Evolutionary conservation across 768 basidiomycete species (phyloP), one percentile per base, ranked within the genome.

Genomic region (Mycena capillaripes): DNA sequence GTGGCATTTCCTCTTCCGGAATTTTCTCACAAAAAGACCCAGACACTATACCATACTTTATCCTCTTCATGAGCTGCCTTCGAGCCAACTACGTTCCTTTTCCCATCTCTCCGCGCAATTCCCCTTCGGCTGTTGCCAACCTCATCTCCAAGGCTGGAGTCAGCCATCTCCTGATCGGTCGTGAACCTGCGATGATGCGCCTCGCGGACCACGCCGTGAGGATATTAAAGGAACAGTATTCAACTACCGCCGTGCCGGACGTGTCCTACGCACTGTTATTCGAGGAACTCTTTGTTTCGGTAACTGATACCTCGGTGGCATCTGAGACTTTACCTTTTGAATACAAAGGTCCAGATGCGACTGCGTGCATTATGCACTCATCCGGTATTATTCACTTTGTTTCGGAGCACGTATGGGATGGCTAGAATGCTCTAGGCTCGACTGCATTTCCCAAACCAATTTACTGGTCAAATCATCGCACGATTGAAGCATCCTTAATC

Each of bases 51-150:
- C 71, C 81, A 10, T 77, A 82, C 52, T 81, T 83, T 36, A 80
- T 78, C 5, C 53, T 76, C 25, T 58, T 79, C 53, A 68, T 81
- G 21, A 81, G 82, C 10, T 77, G 84, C 48, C 63, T 84, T 0
- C 75, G 83, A 9, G 82, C 85, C n/a, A 85, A 84, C 38, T 80
- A 80, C 56, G 70, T 76, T 17, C 73, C 78, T 1, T 81, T 84
- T 46, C 78, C 83, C n/a, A 72, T 84, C 10, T 85, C 84, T 21
- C 80, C 82, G 2, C 81, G 85, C 76, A 88, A 87, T 75, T 86
- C 86, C 0, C 78, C 86, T 0, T 77, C 84, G 8, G 86, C 86
- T 4, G 81, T 86, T 34, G 82, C 82, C 1, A 76, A 83, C 52
- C 79, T 84, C 8, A 29, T 83, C 21, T 44, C 52, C 25, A 70